phyloP scores from a whole-genome alignment of 352 stramenopile species.

The Hyaloperonospora arabidopsidis region DNA sequence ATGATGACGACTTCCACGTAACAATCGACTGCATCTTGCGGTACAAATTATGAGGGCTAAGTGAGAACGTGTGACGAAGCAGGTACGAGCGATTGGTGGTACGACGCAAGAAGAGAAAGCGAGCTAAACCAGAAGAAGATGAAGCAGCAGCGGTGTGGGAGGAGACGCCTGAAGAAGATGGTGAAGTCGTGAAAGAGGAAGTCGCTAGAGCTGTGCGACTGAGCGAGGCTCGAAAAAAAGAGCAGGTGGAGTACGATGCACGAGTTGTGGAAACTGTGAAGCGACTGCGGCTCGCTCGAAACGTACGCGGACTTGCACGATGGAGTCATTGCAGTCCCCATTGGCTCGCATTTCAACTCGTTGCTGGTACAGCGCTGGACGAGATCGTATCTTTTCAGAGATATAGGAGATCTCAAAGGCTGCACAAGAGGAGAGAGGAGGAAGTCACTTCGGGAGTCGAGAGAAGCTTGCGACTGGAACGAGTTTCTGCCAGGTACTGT shows the following conservation, averaged over 20 bases:
- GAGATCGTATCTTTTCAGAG: conserved; percentile 3
- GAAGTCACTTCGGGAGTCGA: neutral
- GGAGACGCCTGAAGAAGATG: conserved; percentile 1
- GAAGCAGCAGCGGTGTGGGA: conserved; percentile 1
- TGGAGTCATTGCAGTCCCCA: conserved; percentile 13
- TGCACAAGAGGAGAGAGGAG: neutral
- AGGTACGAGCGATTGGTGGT: conserved; percentile 36
- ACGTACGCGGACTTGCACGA: conserved; percentile 19
- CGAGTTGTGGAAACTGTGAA: conserved; percentile 6
- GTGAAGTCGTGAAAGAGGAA: conserved; percentile 1
- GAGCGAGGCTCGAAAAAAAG: conserved; percentile 7
- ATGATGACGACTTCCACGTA: neutral
- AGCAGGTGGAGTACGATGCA: conserved; percentile 12
- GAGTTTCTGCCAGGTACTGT: conserved; percentile 22
- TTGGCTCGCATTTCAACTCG: conserved; percentile 16
- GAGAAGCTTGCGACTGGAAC: conserved; percentile 20
- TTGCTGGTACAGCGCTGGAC: conserved; percentile 7
- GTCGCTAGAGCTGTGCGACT: conserved; percentile 1
- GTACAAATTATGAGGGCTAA: neutral
- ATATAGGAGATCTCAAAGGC: conserved; percentile 4
- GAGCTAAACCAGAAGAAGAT: conserved; percentile 5
- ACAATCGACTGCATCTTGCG: neutral
- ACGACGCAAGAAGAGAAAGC: conserved; percentile 11
- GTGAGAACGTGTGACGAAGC: neutral
- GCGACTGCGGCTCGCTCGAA: conserved; percentile 18